phyloP scores from a whole-genome alignment of 768 basidiomycete species.

The Phaeotremella fagi region DNA sequence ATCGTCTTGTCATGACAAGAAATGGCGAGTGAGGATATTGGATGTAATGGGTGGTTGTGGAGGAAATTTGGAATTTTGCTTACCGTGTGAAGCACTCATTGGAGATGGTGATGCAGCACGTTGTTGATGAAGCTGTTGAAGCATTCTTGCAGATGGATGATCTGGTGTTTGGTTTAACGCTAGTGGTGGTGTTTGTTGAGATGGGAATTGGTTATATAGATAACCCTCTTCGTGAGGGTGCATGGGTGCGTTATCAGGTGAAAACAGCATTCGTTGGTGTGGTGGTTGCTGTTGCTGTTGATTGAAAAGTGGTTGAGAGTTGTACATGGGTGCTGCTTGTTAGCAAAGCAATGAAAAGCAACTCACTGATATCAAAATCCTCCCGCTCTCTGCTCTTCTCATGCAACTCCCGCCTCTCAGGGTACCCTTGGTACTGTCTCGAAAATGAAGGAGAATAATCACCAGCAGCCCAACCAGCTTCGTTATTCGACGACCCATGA shows the following conservation, averaged over 20 bases:
- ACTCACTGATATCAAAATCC: not conserved
- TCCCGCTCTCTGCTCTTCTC: not conserved
- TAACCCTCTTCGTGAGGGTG: not conserved
- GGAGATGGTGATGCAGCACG: slow-evolving; percentile 12
- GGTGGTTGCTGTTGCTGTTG: slow-evolving; percentile 1
- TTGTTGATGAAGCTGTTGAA: slow-evolving; percentile 12
- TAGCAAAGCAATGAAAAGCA: too few species aligned
- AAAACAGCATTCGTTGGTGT: slow-evolving; percentile 13
- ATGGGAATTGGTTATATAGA: not conserved
- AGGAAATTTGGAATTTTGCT: not conserved
- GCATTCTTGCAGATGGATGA: slow-evolving; percentile 5
- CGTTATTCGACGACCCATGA: slow-evolving; percentile 1
- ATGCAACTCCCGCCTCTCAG: not conserved
- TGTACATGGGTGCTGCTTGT: too few species aligned
- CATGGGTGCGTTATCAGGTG: slow-evolving; percentile 8
- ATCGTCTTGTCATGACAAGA: too few species aligned
- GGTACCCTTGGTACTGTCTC: not conserved
- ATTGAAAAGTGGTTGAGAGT: too few species aligned
- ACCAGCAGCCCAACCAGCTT: not conserved
- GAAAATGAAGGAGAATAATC: not conserved
- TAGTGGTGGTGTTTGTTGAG: not conserved
- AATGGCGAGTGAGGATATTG: too few species aligned
- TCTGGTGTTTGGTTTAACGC: not conserved
- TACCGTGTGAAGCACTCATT: not conserved
- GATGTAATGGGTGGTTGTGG: not conserved